These are phyloP conservation scores for Lipomyces sp. DNA, from an alignment of 805 yeast species.

Conservation along the genomic window DNA sequence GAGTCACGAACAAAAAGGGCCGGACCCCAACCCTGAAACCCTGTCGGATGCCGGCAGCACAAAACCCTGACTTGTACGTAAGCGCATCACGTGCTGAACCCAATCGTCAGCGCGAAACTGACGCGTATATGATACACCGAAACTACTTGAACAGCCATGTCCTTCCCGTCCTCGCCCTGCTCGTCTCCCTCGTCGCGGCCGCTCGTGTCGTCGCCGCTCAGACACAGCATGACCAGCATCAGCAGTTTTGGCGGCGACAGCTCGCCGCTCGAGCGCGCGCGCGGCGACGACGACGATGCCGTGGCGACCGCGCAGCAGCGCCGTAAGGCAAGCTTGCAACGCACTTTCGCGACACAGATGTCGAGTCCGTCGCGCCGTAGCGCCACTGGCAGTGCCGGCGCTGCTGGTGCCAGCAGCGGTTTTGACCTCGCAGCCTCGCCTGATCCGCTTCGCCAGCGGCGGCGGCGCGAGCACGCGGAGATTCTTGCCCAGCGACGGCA, in stretches of 20 bases:
- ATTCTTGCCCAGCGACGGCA: constrained; percentile 9
- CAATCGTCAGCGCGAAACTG: too few relatives aligned
- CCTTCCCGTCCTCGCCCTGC: background rate
- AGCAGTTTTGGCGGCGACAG: too few relatives aligned
- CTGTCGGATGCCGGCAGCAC: too few relatives aligned
- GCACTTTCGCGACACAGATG: constrained; percentile 13
- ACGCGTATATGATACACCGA: too few relatives aligned
- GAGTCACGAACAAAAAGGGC: background rate
- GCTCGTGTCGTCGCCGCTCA: background rate
- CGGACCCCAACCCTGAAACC: too few relatives aligned
- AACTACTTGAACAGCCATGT: too few relatives aligned
- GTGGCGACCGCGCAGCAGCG: too few relatives aligned
- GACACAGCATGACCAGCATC: too few relatives aligned
- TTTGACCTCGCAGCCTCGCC: background rate
- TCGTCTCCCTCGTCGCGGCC: constrained; percentile 1
- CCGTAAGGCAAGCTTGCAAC: constrained; percentile 12
- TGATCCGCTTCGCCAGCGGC: constrained; percentile 15
- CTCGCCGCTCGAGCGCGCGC: too few relatives aligned
- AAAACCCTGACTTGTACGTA: too few relatives aligned
- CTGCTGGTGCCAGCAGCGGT: background rate
- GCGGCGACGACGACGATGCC: too few relatives aligned
- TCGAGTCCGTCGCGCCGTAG: background rate
- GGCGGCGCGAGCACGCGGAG: constrained; percentile 8
- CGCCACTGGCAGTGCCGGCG: background rate
- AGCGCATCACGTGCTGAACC: background rate